These are phyloP conservation scores for Hypoxylon fragiforme DNA, from an alignment of 495 filamentous ascomycete species.

Conservation along the genomic window DNA sequence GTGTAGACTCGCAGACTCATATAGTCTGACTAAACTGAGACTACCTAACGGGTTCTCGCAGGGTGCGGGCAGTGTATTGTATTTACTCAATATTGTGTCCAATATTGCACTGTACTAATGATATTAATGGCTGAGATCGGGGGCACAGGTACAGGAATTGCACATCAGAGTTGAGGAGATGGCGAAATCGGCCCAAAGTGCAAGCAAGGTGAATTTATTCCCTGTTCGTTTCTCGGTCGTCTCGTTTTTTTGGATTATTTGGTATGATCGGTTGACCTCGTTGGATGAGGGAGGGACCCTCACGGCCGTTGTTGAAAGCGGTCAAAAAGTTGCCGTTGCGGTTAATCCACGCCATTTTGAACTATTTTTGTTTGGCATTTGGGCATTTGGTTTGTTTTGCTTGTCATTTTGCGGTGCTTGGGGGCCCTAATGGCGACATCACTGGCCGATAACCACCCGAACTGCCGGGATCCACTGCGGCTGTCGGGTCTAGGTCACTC, in stretches of 20 bases:
- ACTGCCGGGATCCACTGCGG: constrained; percentile 24
- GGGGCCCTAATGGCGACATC: constrained; percentile 30
- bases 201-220: too few relatives aligned
- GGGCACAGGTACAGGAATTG: too few relatives aligned
- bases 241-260: too few relatives aligned
- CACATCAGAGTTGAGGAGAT: constrained; percentile 18
- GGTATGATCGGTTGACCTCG: too few relatives aligned
- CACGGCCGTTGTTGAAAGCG: constrained; percentile 8
- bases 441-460: constrained; percentile 29
- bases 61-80: constrained; percentile 1
- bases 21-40: too few relatives aligned
- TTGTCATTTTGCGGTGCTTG: constrained; percentile 27
- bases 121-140: not conserved
- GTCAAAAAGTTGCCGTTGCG: constrained; percentile 8
- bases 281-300: not conserved
- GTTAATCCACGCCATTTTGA: not conserved
- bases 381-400: constrained; percentile 9
- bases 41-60: constrained; percentile 24
- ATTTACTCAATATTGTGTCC: too few relatives aligned
- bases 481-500: constrained; percentile 18
- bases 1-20: too few relatives aligned
- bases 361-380: too few relatives aligned
- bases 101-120: too few relatives aligned
- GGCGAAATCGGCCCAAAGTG: constrained; percentile 31
- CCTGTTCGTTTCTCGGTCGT: constrained; percentile 1